Evolutionary conservation across 805 yeast species (phyloP).

Genomic region (Ogataea ganodermae): DNA sequence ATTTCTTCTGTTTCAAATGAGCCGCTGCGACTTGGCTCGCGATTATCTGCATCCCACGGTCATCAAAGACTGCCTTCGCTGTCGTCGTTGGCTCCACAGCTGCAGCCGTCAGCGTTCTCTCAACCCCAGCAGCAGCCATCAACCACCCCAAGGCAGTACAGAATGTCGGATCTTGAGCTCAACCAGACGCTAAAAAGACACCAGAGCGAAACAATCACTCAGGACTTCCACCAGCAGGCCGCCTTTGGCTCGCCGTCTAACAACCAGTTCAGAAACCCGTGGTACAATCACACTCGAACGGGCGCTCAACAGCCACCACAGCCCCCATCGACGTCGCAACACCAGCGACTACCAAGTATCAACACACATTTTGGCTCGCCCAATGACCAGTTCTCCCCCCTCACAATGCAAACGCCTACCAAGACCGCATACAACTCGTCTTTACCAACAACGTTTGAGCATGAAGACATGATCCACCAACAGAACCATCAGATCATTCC

Average conservation of each 20-base stretch:
- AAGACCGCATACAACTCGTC: slow-evolving; percentile 23
- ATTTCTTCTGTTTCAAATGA: slow-evolving; percentile 9
- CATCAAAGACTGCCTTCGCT: slow-evolving; percentile 27
- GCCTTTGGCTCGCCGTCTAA: slow-evolving; percentile 3
- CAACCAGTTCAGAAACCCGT: slow-evolving; percentile 25
- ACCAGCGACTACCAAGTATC: slow-evolving; percentile 19
- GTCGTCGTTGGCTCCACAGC: slow-evolving; percentile 17
- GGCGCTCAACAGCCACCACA: slow-evolving; percentile 1
- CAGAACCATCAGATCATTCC: slow-evolving; percentile 31
- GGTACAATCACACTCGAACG: slow-evolving; percentile 16
- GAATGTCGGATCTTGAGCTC: slow-evolving; percentile 19
- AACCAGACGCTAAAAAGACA: slow-evolving; percentile 22
- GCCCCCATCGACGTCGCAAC: slow-evolving; percentile 3
- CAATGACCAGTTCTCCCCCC: slow-evolving; percentile 18
- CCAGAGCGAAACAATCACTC: slow-evolving; percentile 21
- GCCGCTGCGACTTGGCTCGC: slow-evolving; percentile 15
- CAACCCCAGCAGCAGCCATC: slow-evolving; percentile 11
- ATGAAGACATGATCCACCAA: slow-evolving; percentile 12
- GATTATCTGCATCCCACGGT: slow-evolving; percentile 21
- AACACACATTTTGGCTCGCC: slow-evolving; percentile 13
- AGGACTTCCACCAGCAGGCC: slow-evolving; percentile 6
- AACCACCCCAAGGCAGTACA: slow-evolving; percentile 21
- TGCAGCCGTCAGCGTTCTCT: slow-evolving; percentile 7
- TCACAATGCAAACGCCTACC: slow-evolving; percentile 15
- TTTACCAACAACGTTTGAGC: slow-evolving; percentile 33